A percentile compares a stretch with the other conserved stretches of the same genome.
Conservation (phyloP, 495 filamentous ascomycete genomes). For the Aspergillus cavernicola region DNA sequence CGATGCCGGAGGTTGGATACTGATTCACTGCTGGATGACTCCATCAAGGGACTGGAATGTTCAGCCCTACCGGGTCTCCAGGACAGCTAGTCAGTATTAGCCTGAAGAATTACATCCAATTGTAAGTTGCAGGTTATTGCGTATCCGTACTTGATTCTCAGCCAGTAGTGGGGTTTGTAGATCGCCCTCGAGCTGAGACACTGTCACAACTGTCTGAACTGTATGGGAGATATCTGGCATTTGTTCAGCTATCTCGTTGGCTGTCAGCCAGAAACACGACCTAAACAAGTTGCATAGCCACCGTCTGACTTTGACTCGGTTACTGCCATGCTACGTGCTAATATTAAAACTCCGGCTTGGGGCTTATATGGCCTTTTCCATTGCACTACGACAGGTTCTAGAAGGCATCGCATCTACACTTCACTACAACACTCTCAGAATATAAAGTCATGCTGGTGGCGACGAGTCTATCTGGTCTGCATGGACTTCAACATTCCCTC, state of each 20-base stretch:
- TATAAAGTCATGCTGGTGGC: constrained; percentile 11
- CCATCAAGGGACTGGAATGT: not conserved
- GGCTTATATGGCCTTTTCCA: not conserved
- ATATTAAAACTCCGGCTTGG: not conserved
- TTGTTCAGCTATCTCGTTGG: constrained; percentile 14
- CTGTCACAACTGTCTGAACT: not conserved
- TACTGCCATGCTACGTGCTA: not conserved
- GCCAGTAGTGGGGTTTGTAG: constrained; percentile 3
- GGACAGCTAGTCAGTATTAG: not conserved
- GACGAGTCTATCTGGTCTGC: not conserved
- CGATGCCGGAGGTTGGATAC: too few species aligned
- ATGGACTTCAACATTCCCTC: not conserved
- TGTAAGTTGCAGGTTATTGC: too few species aligned
- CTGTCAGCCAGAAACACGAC: constrained; percentile 7
- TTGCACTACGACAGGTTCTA: not conserved
- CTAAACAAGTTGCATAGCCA: constrained; percentile 19
- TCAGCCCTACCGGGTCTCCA: constrained; percentile 17
- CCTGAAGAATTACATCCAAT: not conserved
- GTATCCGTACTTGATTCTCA: constrained; percentile 8
- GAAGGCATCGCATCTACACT: not conserved
- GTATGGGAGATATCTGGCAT: not conserved
- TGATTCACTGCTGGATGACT: too few species aligned
- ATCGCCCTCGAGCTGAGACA: constrained; percentile 3
- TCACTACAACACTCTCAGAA: not conserved
- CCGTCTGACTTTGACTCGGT: constrained; percentile 19